Evolutionary conservation across 805 yeast species (phyloP), one percentile per base, ranked within the genome.

Genomic region (Pichia californica): DNA sequence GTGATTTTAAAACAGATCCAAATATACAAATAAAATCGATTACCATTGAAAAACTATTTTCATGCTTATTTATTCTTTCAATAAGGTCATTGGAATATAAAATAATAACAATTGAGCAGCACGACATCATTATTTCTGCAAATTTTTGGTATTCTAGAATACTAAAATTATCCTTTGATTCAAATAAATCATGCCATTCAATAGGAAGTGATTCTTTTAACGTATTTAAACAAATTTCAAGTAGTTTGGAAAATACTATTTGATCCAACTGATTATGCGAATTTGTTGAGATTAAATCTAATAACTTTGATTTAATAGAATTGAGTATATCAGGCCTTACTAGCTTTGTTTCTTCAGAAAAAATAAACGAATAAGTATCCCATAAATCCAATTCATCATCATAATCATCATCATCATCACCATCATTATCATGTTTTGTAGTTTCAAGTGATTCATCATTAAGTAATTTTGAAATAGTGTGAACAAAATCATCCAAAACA

Each of bases 111-210:
- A 44, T 44, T 7, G 47, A 39, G 14, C 34, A 26, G 8, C 23
- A 19, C 10, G 30, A 20, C 25, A 36, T 36, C 6, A 44, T 27
- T 1, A 36, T 28, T 13, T 35, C 40, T 6, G 38, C 26, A 25
- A 39, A 44, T 4, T 28, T 25, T 21, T 36, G 40, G 31, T 40
- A 39, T 31, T 44, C 47, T 3, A 15, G 23, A 7, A 29, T 18
- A 21, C 16, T 28, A 11, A n/a, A 23, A 10, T 28, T 16, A 10
- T 32, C 38, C 7, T 38, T 40, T 10, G 33, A 20, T 14, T 38
- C 16, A 19, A 33, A 43, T 9, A 37, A 18, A 10, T 7, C 6
- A n/a, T 44, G 44, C 47, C 47, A 44, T 19, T 44, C 44, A 16
- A 44, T 29, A 4, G 37, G 7, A 2, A 36, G 20, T 2, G 40